These are phyloP conservation scores for Madurella fahalii DNA, from an alignment of 2,329 filamentous ascomycete genomes.

Conservation along the genomic window DNA sequence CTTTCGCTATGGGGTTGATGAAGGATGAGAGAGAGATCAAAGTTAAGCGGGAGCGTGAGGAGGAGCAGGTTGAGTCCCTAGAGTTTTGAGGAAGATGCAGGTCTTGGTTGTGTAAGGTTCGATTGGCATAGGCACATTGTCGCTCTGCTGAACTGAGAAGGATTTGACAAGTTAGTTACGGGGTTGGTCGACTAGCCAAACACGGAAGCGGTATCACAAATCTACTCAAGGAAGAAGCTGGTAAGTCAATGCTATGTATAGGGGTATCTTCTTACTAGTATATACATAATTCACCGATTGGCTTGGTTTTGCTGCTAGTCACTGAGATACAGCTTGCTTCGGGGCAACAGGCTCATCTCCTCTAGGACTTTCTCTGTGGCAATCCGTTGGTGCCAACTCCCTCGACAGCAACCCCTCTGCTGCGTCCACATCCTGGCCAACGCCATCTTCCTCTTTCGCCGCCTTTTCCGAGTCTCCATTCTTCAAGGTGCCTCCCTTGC, in stretches of 20 bases:
- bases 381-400: not conserved
- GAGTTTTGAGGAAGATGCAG: constrained; percentile 8
- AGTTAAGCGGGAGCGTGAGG: constrained; percentile 55
- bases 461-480: constrained; percentile 27
- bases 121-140: not conserved
- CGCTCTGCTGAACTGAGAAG: not conserved
- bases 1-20: constrained; percentile 73
- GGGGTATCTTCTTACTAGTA: too few relatives aligned
- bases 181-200: too few relatives aligned
- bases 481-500: constrained; percentile 75
- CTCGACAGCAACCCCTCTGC: not conserved
- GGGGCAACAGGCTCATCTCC: too few relatives aligned
- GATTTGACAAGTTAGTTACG: not conserved
- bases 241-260: too few relatives aligned
- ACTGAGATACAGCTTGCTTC: not conserved
- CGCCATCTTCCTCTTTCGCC: constrained; percentile 29
- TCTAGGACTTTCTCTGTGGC: not conserved
- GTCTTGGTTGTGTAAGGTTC: not conserved
- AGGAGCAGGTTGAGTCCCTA: constrained; percentile 32
- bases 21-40: constrained; percentile 64
- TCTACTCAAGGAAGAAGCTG: too few relatives aligned
- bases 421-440: constrained; percentile 27
- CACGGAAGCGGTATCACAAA: too few relatives aligned
- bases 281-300: too few relatives aligned
- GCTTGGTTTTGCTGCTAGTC: too few relatives aligned